phyloP scores from a whole-genome alignment of 2,329 filamentous ascomycete genomes.

The Fusarium virguliforme region DNA sequence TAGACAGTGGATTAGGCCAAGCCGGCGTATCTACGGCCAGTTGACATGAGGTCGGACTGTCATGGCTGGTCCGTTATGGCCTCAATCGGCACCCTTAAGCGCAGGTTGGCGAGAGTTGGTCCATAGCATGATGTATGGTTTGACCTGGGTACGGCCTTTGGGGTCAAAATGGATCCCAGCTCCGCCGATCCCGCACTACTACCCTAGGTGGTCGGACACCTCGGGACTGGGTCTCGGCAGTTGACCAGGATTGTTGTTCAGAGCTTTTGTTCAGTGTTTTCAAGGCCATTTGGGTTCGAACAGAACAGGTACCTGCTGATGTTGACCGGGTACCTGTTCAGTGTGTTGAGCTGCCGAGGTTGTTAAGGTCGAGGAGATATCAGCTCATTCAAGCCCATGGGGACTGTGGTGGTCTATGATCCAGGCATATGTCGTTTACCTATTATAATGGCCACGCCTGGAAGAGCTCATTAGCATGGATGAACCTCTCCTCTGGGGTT shows the following conservation, averaged over 20 bases:
- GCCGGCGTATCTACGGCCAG: neutral
- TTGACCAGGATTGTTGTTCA: constrained; percentile 3
- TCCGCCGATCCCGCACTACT: constrained; percentile 31
- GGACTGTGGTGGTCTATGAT: neutral
- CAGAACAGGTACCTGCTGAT: neutral
- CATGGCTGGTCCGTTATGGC: neutral
- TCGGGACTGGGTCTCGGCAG: constrained; percentile 40
- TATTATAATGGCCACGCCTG: neutral
- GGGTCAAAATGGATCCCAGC: constrained; percentile 15
- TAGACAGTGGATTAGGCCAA: constrained; percentile 31
- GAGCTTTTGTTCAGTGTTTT: neutral
- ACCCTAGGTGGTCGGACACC: constrained; percentile 21
- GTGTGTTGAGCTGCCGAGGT: neutral
- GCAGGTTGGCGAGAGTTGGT: constrained; percentile 6
- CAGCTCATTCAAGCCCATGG: neutral
- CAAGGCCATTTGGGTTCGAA: neutral
- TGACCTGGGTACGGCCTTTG: neutral
- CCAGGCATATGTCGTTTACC: neutral
- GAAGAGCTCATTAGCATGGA: neutral
- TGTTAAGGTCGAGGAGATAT: neutral
- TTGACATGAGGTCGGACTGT: neutral
- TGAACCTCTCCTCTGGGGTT: neutral
- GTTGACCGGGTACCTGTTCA: neutral
- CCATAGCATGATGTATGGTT: constrained; percentile 16
- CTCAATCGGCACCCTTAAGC: constrained; percentile 7